A percentile compares a stretch with the other conserved stretches of the same genome.
phyloP scores from a whole-genome alignment of 2,329 filamentous ascomycete genomes.

The Incumbomyces delicatus region DNA sequence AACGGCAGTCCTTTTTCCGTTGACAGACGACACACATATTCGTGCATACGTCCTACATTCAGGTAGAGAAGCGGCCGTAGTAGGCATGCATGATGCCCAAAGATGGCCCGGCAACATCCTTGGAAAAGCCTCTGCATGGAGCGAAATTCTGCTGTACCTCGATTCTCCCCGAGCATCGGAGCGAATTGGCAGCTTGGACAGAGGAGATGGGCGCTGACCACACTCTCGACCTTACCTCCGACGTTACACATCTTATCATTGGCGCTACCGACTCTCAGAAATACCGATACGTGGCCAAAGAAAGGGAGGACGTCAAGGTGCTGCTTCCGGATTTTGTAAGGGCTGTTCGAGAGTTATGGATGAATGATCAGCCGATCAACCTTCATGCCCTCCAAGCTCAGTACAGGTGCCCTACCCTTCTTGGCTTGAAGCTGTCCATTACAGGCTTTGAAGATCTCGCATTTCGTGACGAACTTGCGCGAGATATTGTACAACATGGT shows the following conservation, averaged over 20 bases:
- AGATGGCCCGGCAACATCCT: conserved; percentile 8
- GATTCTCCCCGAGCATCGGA: conserved; percentile 64
- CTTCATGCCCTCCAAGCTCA: conserved; percentile 58
- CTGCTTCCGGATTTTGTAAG: conserved; percentile 79
- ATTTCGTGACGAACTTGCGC: conserved; percentile 61
- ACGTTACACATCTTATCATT: conserved; percentile 89
- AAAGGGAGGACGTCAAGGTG: conserved; percentile 74
- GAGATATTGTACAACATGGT: conserved; percentile 58
- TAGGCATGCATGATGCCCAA: conserved; percentile 2
- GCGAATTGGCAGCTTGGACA: conserved; percentile 40
- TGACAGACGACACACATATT: too few relatives aligned
- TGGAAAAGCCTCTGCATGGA: conserved; percentile 33
- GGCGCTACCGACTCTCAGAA: conserved; percentile 84
- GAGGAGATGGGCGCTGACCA: conserved; percentile 76
- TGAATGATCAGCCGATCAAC: conserved; percentile 65
- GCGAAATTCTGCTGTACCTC: conserved; percentile 82
- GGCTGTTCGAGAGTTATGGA: conserved; percentile 69
- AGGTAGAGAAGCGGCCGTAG: too few relatives aligned
- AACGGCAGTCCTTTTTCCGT: too few relatives aligned
- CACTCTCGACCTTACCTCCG: conserved; percentile 86
- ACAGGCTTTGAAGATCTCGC: conserved; percentile 59
- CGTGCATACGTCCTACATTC: too few relatives aligned
- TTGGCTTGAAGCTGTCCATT: conserved; percentile 53
- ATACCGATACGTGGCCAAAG: conserved; percentile 88
- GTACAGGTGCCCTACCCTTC: conserved; percentile 35